A percentile compares a stretch with the other conserved stretches of the same genome.
These are phyloP conservation scores for Crithidia sp. DNA, from an alignment of 208 protist species.

Conservation along the genomic window DNA sequence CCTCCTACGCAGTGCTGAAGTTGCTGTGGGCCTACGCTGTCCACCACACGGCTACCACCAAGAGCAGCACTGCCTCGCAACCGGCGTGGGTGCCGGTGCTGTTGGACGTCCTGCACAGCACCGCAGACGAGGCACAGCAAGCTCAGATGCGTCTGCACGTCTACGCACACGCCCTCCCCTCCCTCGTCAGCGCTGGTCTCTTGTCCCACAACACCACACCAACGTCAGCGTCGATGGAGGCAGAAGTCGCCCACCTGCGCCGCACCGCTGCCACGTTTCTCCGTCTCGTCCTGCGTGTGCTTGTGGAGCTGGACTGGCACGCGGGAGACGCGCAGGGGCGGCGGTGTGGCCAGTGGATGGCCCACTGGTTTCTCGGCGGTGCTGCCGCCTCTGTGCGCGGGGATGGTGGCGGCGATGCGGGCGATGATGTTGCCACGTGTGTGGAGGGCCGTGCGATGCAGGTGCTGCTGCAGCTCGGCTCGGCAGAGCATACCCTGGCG, in stretches of 20 bases:
- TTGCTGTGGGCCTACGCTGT: constrained; percentile 25
- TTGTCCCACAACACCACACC: background rate
- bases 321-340: constrained; percentile 16
- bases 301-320: constrained; percentile 33
- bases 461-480: constrained; percentile 28
- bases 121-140: constrained; percentile 12
- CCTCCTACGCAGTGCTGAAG: constrained; percentile 18
- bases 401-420: too few relatives aligned
- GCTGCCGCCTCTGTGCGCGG: background rate
- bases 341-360: constrained; percentile 23
- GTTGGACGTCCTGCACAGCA: constrained; percentile 24
- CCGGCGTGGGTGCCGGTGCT: constrained; percentile 23
- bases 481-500: constrained; percentile 6
- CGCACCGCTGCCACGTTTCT: constrained; percentile 16
- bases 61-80: background rate
- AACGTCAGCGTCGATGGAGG: background rate
- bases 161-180: constrained; percentile 22
- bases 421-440: too few relatives aligned
- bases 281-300: constrained; percentile 16
- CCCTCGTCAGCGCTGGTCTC: constrained; percentile 15
- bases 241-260: constrained; percentile 19
- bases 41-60: constrained; percentile 2
- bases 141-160: constrained; percentile 10
- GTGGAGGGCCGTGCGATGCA: constrained; percentile 30
- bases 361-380: constrained; percentile 28